Evolutionary conservation across 495 filamentous ascomycete genomes (phyloP).

Genomic region (Barbatosphaeria neglecta): DNA sequence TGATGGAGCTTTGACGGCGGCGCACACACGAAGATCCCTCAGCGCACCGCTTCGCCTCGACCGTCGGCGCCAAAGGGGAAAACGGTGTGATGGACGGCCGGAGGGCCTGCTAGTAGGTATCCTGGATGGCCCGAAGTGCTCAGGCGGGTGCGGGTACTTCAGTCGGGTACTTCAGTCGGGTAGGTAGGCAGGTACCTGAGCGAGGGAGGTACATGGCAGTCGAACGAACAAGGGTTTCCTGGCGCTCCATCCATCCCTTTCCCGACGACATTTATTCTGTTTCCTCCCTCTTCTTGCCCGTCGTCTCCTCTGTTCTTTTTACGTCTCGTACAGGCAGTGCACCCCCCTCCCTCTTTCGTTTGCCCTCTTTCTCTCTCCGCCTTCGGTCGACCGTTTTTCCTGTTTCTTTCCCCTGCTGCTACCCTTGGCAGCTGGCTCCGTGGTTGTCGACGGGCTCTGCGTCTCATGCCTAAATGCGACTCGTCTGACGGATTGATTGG

Average conservation of each 20-base stretch:
- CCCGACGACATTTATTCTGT: not conserved
- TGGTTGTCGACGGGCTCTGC: not conserved
- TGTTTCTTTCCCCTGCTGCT: not conserved
- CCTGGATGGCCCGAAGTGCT: not conserved
- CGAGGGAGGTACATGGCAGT: not conserved
- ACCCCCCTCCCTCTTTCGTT: not conserved
- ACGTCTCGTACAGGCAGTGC: not conserved
- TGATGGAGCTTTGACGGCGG: conserved; percentile 1
- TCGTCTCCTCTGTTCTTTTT: not conserved
- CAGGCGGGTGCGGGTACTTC: not conserved
- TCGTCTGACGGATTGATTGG: too few species aligned
- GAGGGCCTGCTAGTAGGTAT: too few species aligned
- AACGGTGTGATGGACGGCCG: not conserved
- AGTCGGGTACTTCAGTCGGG: too few species aligned
- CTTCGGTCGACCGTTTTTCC: not conserved
- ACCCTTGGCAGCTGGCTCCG: not conserved
- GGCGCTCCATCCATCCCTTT: not conserved
- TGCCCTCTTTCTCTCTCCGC: not conserved
- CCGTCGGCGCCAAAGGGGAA: not conserved
- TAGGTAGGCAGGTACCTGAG: too few species aligned
- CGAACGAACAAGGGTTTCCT: not conserved
- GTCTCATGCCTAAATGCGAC: conserved; percentile 1
- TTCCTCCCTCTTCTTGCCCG: not conserved
- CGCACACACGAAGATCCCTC: not conserved
- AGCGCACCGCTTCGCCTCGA: not conserved